Evolutionary conservation across 805 yeast genomes (phyloP).

Genomic region (Wickerhamomyces xylosicus): DNA sequence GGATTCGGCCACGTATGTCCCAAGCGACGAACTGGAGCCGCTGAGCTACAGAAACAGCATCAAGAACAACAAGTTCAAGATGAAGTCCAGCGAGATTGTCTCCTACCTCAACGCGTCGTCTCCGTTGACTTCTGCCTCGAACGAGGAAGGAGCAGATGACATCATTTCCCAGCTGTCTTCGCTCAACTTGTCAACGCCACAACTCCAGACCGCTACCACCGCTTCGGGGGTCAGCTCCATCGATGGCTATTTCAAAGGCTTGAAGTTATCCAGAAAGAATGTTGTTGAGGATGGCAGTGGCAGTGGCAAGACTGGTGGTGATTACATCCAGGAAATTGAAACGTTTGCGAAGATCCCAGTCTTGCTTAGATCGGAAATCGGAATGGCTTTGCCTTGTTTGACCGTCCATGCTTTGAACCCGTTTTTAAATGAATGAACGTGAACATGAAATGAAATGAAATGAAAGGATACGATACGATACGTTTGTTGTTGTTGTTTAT

Average conservation of each 20-base stretch:
- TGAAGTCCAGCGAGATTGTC: conserved; percentile 67
- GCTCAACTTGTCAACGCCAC: conserved; percentile 17
- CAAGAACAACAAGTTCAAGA: conserved; percentile 58
- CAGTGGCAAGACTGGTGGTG: conserved; percentile 35
- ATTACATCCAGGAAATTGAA: conserved; percentile 69
- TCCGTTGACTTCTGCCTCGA: no score
- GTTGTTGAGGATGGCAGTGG: no score
- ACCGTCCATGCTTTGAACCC: conserved; percentile 91
- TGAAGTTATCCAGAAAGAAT: conserved; percentile 27
- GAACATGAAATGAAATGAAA: no score
- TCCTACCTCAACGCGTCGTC: conserved; percentile 30
- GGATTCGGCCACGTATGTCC: conserved; percentile 84
- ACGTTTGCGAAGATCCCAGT: conserved; percentile 77
- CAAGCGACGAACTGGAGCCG: conserved; percentile 79
- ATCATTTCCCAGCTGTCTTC: conserved; percentile 20
- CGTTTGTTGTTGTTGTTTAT: no score
- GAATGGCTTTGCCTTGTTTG: conserved; percentile 92
- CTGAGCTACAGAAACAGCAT: conserved; percentile 69
- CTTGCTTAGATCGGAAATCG: conserved; percentile 80
- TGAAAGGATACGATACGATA: not conserved
- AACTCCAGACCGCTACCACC: conserved; percentile 1
- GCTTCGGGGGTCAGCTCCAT: conserved; percentile 23
- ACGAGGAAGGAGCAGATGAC: conserved; percentile 12
- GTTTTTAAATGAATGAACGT: conserved; percentile 30
- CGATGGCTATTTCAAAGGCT: conserved; percentile 44